Evolutionary conservation across 441 rosid genomes (phyloP), one percentile per base, ranked within the genome.

Genomic region (Gossypium laxum): DNA sequence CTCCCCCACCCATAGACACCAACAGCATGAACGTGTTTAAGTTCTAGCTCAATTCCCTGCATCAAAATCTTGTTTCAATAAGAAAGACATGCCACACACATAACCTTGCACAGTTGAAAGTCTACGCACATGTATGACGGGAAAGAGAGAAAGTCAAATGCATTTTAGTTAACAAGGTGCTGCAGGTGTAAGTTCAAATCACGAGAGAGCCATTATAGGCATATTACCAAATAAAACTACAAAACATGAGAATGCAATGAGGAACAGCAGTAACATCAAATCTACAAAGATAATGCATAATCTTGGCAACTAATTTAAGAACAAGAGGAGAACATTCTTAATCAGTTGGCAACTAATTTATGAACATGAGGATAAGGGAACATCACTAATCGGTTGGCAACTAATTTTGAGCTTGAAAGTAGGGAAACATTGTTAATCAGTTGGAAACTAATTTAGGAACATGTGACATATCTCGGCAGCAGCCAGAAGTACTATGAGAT

Each of bases 31-130:
- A 93, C 99, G 75, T 89, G 93, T 83, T 91, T 93, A 79, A 96
- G 99, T 80, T 86, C 83, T 75, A 96, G 86, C 84, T 89, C 96
- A 70, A 96, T 84, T 48, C 97, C 99, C 99, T 96, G 89, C 75
- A 85, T 73, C 77, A 75, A 78, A 61, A 73, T 78, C 81, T 50
- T 59, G 77, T 67, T 74, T 50, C 58, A 67, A 57, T 47, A 19
- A 5, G 19, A 72, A 6, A 22, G n/a, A 34, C 63, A 62, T 19
- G 45, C 30, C 50, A 61, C 52, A 34, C 52, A 19, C 2, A 52
- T 52, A 26, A 50, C 26, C 28, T 43, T 5, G 30, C 56, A 32
- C 50, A 51, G 18, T 1, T 5, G 50, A 69, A 38, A 2, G 12
- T 11, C 30, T 30, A 34, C 10, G 26, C 18, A 17, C 55, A 50